Conservation (phyloP, 2,329 filamentous ascomycete species). For the Talaromyces marneffei region DNA sequence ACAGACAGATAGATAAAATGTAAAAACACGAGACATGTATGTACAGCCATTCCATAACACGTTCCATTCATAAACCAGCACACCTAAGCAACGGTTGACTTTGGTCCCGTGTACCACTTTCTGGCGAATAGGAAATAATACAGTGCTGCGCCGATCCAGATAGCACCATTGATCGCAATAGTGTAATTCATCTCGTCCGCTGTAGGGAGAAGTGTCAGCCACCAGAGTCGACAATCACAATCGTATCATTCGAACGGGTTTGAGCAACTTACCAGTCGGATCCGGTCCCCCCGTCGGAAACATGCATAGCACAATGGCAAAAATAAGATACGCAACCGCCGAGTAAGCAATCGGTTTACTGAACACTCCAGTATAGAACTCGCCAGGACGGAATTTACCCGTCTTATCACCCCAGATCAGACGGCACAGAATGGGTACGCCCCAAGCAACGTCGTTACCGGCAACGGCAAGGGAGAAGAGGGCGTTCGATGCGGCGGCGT, state of each 20-base stretch:
- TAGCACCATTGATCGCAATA: conserved; percentile 54
- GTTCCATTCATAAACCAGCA: not conserved
- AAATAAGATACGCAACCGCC: conserved; percentile 39
- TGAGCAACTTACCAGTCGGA: conserved; percentile 38
- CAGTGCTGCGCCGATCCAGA: conserved; percentile 52
- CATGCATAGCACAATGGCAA: conserved; percentile 52
- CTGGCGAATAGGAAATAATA: conserved; percentile 54
- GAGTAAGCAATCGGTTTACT: conserved; percentile 50
- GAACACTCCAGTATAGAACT: conserved; percentile 53
- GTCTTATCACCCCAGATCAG: conserved; percentile 51
- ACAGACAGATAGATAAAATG: not conserved
- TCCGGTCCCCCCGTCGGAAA: conserved; percentile 53
- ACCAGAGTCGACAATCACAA: not conserved
- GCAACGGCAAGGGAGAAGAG: conserved; percentile 57
- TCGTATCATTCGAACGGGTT: conserved; percentile 3
- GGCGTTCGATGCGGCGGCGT: conserved; percentile 52
- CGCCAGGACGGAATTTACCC: conserved; percentile 52
- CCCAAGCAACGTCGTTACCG: conserved; percentile 58
- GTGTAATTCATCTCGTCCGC: conserved; percentile 57
- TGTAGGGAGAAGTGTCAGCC: conserved; percentile 15
- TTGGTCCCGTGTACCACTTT: conserved; percentile 57
- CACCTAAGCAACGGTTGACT: conserved; percentile 46
- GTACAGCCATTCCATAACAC: not conserved
- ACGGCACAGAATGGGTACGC: conserved; percentile 53
- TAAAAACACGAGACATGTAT: not conserved